These are phyloP conservation scores for Leccinellum rugosiceps DNA, from an alignment of 768 basidiomycete species.

Conservation along the genomic window DNA sequence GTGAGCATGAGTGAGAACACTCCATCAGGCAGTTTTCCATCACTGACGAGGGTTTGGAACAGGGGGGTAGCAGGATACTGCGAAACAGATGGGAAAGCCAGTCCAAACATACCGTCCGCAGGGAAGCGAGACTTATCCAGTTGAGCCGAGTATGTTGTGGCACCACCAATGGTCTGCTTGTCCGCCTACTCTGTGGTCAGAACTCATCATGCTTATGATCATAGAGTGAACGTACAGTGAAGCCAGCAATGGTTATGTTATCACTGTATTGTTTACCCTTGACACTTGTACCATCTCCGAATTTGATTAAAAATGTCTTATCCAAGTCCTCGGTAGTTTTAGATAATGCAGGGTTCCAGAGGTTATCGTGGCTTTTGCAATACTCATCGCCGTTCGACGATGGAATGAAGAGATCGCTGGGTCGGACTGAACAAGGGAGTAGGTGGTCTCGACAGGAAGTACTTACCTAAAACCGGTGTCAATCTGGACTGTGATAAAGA, in stretches of 20 bases:
- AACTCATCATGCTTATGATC: background rate
- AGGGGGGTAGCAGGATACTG: background rate
- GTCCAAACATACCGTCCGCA: background rate
- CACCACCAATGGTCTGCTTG: background rate
- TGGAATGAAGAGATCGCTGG: too few relatives aligned
- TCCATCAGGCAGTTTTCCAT: background rate
- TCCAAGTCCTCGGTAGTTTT: background rate
- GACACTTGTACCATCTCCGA: background rate
- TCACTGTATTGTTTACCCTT: background rate
- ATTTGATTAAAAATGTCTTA: background rate
- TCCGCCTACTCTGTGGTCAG: background rate
- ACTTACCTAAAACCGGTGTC: too few relatives aligned
- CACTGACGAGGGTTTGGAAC: background rate
- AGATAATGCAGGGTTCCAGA: background rate
- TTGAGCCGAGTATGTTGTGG: background rate
- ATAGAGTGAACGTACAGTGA: background rate
- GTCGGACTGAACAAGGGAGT: too few relatives aligned
- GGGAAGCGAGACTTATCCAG: rapidly evolving
- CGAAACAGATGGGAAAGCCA: background rate
- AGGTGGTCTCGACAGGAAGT: too few relatives aligned
- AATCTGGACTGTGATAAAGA: too few relatives aligned
- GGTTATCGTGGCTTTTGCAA: background rate
- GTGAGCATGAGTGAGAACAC: background rate
- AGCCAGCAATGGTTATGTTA: background rate
- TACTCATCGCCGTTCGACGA: too few relatives aligned